phyloP scores from a whole-genome alignment of 306 rosid species.

The Cucumis sativus region DNA sequence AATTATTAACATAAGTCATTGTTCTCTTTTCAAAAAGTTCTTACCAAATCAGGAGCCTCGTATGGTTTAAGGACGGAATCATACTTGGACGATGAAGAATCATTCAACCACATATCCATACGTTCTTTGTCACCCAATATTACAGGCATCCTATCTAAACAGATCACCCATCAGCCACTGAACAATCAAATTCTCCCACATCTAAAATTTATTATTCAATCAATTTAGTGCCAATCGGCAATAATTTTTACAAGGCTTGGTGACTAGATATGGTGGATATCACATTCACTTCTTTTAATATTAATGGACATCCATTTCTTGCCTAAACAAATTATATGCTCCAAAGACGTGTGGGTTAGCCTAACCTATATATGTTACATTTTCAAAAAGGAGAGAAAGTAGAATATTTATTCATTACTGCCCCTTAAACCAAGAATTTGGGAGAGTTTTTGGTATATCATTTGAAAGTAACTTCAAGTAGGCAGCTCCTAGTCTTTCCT shows the following conservation, averaged over 20 bases:
- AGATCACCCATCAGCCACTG: constrained; percentile 5
- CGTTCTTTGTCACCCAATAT: constrained; percentile 65
- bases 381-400: not conserved
- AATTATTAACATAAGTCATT: not conserved
- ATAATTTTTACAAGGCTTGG: not conserved
- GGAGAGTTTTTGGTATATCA: not conserved
- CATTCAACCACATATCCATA: constrained; percentile 56
- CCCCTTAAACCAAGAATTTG: not conserved
- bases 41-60: constrained; percentile 68
- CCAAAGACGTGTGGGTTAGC: not conserved
- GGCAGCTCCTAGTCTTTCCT: not conserved
- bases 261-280: not conserved
- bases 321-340: not conserved
- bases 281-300: not conserved
- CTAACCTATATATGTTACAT: not conserved
- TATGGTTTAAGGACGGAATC: constrained; percentile 57
- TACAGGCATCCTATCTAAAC: constrained; percentile 84
- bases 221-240: not conserved
- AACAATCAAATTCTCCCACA: not conserved
- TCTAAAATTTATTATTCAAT: not conserved
- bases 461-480: not conserved
- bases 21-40: constrained; percentile 9
- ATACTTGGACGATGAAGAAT: constrained; percentile 33
- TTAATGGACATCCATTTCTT: not conserved
- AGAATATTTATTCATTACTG: not conserved